Percentiles rank a stretch among this genome's conserved stretches.
phyloP scores from a whole-genome alignment of 2,329 filamentous ascomycete genomes.

The Aspergillus sp. region DNA sequence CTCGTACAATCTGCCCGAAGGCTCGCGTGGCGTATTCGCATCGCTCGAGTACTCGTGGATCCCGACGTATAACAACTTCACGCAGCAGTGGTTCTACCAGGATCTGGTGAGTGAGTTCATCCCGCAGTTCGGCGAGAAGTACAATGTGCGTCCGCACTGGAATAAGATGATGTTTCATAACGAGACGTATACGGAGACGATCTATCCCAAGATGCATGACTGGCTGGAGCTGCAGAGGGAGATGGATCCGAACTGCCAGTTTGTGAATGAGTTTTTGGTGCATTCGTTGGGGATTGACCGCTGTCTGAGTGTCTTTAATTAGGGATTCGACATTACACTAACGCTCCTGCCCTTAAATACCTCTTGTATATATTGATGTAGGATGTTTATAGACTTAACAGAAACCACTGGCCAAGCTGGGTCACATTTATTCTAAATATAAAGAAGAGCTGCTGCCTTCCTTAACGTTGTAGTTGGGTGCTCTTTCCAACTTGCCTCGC shows the following conservation, averaged over 20 bases:
- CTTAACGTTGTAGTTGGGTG: too few species aligned
- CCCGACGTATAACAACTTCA: conserved; percentile 19
- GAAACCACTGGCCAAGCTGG: too few species aligned
- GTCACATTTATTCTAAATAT: too few species aligned
- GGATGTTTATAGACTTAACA: too few species aligned
- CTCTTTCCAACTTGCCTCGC: too few species aligned
- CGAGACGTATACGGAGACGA: neutral
- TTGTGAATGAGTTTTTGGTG: neutral
- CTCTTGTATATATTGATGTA: too few species aligned
- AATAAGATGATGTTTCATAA: neutral
- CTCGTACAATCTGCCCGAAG: conserved; percentile 17
- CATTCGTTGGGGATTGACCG: neutral
- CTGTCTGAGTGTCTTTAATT: neutral
- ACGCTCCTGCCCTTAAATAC: too few species aligned
- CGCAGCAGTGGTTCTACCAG: conserved; percentile 11
- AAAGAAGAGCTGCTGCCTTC: too few species aligned
- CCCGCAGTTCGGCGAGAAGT: neutral
- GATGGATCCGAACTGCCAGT: neutral
- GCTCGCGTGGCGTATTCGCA: conserved; percentile 18
- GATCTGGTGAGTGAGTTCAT: neutral
- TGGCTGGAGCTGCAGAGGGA: neutral
- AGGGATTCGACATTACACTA: too few species aligned
- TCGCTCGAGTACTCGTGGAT: conserved; percentile 20
- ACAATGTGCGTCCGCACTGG: neutral
- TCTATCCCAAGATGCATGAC: neutral